Evolutionary conservation across 257 asterid species (phyloP).

Genomic region (Catharanthus roseus): DNA sequence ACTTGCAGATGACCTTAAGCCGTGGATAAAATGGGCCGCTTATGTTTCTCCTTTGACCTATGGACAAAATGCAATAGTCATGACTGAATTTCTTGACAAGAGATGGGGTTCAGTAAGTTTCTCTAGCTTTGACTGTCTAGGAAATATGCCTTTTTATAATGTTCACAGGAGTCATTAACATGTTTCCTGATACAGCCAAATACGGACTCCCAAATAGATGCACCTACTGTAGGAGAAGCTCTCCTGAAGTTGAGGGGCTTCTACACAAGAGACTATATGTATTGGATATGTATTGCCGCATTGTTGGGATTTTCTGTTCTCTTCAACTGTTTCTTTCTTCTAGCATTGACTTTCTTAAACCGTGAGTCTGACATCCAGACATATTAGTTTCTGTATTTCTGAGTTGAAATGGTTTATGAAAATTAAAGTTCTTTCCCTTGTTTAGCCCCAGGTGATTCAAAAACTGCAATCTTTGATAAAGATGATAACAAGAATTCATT

Average conservation of each 20-base stretch:
- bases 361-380: conserved; percentile 25
- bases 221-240: conserved; percentile 49
- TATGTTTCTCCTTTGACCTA: conserved; percentile 53
- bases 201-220: conserved; percentile 33
- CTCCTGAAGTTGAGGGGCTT: conserved; percentile 48
- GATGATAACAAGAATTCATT: conserved; percentile 21
- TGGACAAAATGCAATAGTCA: conserved; percentile 47
- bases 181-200: conserved; percentile 37
- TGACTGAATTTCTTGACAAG: conserved; percentile 45
- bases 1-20: conserved; percentile 11
- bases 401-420: not conserved
- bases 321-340: conserved; percentile 35
- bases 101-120: conserved; percentile 49
- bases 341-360: conserved; percentile 45
- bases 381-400: not conserved
- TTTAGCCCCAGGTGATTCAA: conserved; percentile 38
- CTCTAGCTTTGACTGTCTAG: not conserved
- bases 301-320: conserved; percentile 44
- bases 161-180: not conserved
- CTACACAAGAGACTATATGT: conserved; percentile 36
- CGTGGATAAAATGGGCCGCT: conserved; percentile 48
- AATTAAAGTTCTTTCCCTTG: conserved; percentile 3
- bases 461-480: conserved; percentile 20
- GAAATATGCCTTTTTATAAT: not conserved
- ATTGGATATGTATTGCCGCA: conserved; percentile 43